These are phyloP conservation scores for Chytriomyces hyalinus DNA, from an alignment of 192 early-diverging fungal genomes.

Conservation along the genomic window DNA sequence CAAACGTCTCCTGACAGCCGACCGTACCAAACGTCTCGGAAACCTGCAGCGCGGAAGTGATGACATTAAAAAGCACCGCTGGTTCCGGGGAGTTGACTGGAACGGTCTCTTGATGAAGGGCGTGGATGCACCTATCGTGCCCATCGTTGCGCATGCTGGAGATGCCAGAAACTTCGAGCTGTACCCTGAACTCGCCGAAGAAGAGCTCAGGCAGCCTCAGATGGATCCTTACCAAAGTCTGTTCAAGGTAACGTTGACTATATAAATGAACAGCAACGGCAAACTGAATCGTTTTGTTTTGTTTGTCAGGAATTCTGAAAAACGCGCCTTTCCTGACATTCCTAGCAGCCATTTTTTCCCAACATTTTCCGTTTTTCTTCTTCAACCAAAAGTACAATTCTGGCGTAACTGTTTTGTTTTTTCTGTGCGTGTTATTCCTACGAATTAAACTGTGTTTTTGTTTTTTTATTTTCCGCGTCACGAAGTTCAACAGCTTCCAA, in stretches of 20 bases:
- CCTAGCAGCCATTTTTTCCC: too few relatives aligned
- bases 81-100: constrained; percentile 96
- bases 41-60: constrained; percentile 90
- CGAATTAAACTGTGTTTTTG: too few relatives aligned
- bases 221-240: constrained; percentile 82
- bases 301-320: constrained; percentile 30
- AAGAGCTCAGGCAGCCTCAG: constrained; percentile 54
- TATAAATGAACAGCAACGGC: too few relatives aligned
- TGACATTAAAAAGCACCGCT: constrained; percentile 92
- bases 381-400: too few relatives aligned
- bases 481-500: too few relatives aligned
- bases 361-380: too few relatives aligned
- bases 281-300: neutral
- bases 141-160: constrained; percentile 83
- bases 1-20: constrained; percentile 86
- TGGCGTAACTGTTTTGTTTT: too few relatives aligned
- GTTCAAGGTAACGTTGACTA: constrained; percentile 53
- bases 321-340: neutral
- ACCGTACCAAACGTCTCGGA: constrained; percentile 90
- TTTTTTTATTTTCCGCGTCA: too few relatives aligned
- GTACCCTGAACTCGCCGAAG: constrained; percentile 84
- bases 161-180: constrained; percentile 98
- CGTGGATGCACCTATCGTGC: constrained; percentile 88
- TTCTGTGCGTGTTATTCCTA: too few relatives aligned
- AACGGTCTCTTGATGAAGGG: constrained; percentile 75